A percentile compares a stretch with the other conserved stretches of the same genome.
These are phyloP conservation scores for Eutypa lata DNA, from an alignment of 2,329 filamentous ascomycete species.

Conservation along the genomic window DNA sequence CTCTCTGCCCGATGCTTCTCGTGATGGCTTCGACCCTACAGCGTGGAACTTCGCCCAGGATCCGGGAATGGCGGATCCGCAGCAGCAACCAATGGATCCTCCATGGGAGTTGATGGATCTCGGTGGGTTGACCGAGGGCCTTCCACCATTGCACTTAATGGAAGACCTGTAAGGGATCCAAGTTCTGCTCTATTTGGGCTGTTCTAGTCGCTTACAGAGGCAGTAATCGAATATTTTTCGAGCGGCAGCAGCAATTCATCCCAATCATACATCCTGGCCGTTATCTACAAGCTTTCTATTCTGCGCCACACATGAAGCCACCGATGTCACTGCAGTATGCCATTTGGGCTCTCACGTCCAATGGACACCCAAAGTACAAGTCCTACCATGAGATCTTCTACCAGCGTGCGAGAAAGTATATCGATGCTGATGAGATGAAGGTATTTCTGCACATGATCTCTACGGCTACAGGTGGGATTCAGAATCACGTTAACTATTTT, in stretches of 20 bases:
- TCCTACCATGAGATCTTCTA: slow-evolving; percentile 77
- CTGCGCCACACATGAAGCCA: slow-evolving; percentile 69
- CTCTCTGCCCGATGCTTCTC: slow-evolving; percentile 7
- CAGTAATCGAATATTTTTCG: slow-evolving; percentile 74
- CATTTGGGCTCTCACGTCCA: slow-evolving; percentile 80
- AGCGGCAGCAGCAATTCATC: slow-evolving; percentile 65
- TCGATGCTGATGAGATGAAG: slow-evolving; percentile 81
- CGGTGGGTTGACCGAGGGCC: slow-evolving; percentile 70
- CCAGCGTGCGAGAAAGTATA: slow-evolving; percentile 74
- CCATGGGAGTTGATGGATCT: slow-evolving; percentile 66
- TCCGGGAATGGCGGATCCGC: slow-evolving; percentile 1
- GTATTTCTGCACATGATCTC: slow-evolving; percentile 25
- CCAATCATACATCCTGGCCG: slow-evolving; percentile 77
- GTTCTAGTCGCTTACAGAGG: slow-evolving; percentile 8
- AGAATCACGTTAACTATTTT: neutral
- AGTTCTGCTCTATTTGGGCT: neutral
- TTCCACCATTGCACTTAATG: slow-evolving; percentile 75
- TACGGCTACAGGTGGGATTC: neutral
- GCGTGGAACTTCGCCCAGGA: slow-evolving; percentile 14
- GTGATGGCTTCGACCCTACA: slow-evolving; percentile 6
- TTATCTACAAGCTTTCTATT: slow-evolving; percentile 72
- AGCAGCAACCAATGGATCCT: neutral
- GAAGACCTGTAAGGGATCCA: slow-evolving; percentile 67
- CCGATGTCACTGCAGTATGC: slow-evolving; percentile 84
- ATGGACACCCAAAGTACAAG: slow-evolving; percentile 68